These are phyloP conservation scores for Aspergillus conjunctus DNA, from an alignment of 495 filamentous ascomycete species.

Conservation along the genomic window DNA sequence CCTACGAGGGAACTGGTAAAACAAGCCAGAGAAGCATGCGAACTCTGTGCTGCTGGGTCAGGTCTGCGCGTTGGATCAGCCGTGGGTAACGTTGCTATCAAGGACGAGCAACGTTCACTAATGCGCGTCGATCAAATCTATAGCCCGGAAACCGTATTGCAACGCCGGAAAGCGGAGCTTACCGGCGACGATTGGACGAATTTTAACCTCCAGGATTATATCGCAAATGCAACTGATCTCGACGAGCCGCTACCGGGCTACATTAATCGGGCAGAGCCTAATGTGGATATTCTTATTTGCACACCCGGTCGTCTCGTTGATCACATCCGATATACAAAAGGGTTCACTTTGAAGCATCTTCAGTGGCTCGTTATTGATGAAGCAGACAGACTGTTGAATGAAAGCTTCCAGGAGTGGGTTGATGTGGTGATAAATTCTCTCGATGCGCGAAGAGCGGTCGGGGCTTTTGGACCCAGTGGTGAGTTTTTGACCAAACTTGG, in stretches of 20 bases:
- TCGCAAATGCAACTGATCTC: slow-evolving; percentile 41
- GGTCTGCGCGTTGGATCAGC: slow-evolving; percentile 77
- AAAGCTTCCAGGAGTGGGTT: slow-evolving; percentile 92
- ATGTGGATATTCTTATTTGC: slow-evolving; percentile 86
- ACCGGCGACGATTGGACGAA: slow-evolving; percentile 51
- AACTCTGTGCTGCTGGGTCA: slow-evolving; percentile 64
- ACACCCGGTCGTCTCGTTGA: slow-evolving; percentile 93
- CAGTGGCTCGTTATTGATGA: slow-evolving; percentile 93
- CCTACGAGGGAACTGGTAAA: slow-evolving; percentile 88
- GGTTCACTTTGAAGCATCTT: slow-evolving; percentile 73
- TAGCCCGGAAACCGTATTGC: slow-evolving; percentile 56
- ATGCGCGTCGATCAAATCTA: slow-evolving; percentile 64
- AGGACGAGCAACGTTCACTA: slow-evolving; percentile 70
- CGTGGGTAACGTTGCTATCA: slow-evolving; percentile 74
- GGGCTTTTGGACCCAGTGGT: slow-evolving; percentile 51
- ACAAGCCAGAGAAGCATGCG: slow-evolving; percentile 74
- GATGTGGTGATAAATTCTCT: slow-evolving; percentile 68
- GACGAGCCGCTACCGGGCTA: slow-evolving; percentile 58
- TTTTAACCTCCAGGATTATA: slow-evolving; percentile 48
- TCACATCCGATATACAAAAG: slow-evolving; percentile 78
- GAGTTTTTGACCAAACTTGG: slow-evolving; percentile 41
- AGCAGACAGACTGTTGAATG: slow-evolving; percentile 86
- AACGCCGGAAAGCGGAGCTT: slow-evolving; percentile 39
- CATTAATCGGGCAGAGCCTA: slow-evolving; percentile 62
- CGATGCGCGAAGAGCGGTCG: slow-evolving; percentile 49